phyloP scores from a whole-genome alignment of 139 green algal species.

The Helicosporidium sp. region DNA sequence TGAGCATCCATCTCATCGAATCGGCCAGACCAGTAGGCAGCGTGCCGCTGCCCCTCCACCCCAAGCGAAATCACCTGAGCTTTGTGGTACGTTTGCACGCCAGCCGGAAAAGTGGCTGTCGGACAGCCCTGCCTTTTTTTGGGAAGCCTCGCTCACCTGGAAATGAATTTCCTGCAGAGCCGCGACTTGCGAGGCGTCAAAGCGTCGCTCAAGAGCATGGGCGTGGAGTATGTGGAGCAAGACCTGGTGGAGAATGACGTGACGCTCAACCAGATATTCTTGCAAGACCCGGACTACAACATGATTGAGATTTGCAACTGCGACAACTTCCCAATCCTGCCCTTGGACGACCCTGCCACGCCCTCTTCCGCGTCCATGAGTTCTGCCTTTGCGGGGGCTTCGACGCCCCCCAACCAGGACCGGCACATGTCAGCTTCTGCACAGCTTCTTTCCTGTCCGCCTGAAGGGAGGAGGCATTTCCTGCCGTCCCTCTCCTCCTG shows the following conservation, averaged over 20 bases:
- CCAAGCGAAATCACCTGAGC: conserved; percentile 41
- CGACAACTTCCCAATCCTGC: conserved; percentile 32
- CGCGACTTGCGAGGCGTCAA: too few relatives aligned
- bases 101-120: too few relatives aligned
- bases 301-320: conserved; percentile 54
- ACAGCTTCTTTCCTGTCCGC: too few relatives aligned
- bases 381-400: neutral
- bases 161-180: too few relatives aligned
- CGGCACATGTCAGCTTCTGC: too few relatives aligned
- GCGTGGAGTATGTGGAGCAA: conserved; percentile 8
- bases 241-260: conserved; percentile 5
- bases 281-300: conserved; percentile 52
- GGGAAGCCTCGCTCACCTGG: too few relatives aligned
- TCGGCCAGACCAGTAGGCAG: too few relatives aligned
- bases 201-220: too few relatives aligned
- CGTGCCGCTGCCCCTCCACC: conserved; percentile 40
- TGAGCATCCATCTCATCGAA: conserved; percentile 55
- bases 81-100: conserved; percentile 47
- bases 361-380: neutral
- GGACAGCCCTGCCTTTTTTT: too few relatives aligned
- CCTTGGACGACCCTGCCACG: neutral
- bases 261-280: conserved; percentile 30
- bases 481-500: too few relatives aligned
- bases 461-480: too few relatives aligned
- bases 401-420: too few relatives aligned